Percentiles rank a stretch among this genome's conserved stretches.
Conservation (phyloP, 306 rosid species). For the Medicago truncatula region MtrunA17r5.0-ANR NC_053045.1:32902501-32903000, state of each 20-base stretch:
- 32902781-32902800: constrained; percentile 63
- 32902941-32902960: constrained; percentile 60
- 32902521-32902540: background rate
- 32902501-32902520: background rate
- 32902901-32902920: constrained; percentile 71
- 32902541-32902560: background rate
- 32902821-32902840: constrained; percentile 76
- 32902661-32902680: background rate
- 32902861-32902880: constrained; percentile 51
- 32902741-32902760: constrained; percentile 67
- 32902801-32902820: constrained; percentile 62
- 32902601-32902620: too few species aligned
- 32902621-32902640: background rate
- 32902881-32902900: constrained; percentile 63
- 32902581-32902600: background rate
- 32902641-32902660: background rate
- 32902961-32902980: constrained; percentile 62
- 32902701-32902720: constrained; percentile 11
- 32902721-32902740: constrained; percentile 53
- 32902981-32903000: constrained; percentile 70
- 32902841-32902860: constrained; percentile 71
- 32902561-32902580: background rate
- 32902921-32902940: constrained; percentile 67
- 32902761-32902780: constrained; percentile 59
- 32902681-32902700: background rate